phyloP scores from a whole-genome alignment of 2,329 filamentous ascomycete species.

The Elsinoe fawcettii region DNA sequence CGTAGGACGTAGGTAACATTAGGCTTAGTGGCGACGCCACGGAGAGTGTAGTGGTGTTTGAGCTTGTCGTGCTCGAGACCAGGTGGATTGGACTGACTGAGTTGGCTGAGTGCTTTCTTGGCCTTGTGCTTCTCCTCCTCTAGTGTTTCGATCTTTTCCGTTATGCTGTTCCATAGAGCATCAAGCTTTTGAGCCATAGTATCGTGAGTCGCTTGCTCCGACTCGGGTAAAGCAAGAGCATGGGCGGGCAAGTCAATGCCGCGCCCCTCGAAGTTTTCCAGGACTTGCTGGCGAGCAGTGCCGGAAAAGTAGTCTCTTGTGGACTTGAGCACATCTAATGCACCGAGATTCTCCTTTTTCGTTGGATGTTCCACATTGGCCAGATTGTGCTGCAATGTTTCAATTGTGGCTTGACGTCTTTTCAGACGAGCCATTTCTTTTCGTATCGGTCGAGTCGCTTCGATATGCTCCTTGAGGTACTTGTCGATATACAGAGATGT shows the following conservation, averaged over 20 bases:
- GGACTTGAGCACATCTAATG: constrained; percentile 31
- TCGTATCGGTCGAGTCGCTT: constrained; percentile 42
- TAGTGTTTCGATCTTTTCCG: constrained; percentile 25
- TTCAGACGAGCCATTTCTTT: constrained; percentile 30
- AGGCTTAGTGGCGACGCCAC: constrained; percentile 51
- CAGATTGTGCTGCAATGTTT: constrained; percentile 30
- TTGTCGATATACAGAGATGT: constrained; percentile 51
- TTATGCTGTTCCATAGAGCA: constrained; percentile 28
- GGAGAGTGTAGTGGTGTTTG: constrained; percentile 46
- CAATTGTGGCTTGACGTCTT: constrained; percentile 26
- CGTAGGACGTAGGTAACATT: constrained; percentile 51
- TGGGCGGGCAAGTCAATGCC: constrained; percentile 17
- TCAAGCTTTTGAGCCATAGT: constrained; percentile 27
- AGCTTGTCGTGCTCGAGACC: constrained; percentile 25
- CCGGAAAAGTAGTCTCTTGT: constrained; percentile 28
- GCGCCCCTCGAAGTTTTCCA: constrained; percentile 19
- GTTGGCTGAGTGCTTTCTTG: constrained; percentile 24
- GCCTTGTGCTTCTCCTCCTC: constrained; percentile 27
- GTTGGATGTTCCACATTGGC: constrained; percentile 27
- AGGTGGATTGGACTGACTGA: constrained; percentile 23
- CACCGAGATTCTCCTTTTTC: constrained; percentile 27
- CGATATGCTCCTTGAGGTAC: constrained; percentile 48
- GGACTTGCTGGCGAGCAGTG: constrained; percentile 19
- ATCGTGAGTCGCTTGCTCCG: constrained; percentile 21
- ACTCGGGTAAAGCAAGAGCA: constrained; percentile 17